phyloP scores from a whole-genome alignment of 176 grass and related monocot genomes.

The Hyparrhenia diplandra region DNA sequence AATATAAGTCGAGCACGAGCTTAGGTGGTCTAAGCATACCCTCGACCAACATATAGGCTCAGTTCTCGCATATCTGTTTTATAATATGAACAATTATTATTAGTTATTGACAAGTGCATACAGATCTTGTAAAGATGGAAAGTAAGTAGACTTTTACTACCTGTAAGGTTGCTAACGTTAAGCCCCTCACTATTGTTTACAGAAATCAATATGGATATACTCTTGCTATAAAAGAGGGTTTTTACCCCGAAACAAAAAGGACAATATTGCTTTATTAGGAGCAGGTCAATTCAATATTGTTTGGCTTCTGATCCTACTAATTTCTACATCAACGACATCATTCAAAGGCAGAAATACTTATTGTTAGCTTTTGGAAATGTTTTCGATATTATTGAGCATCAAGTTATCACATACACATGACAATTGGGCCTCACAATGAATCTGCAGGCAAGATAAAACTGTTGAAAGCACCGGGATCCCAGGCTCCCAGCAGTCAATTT shows the following conservation, averaged over 20 bases:
- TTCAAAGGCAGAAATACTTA: too few relatives aligned
- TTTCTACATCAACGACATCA: too few relatives aligned
- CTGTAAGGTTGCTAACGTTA: not conserved
- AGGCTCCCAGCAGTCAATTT: too few relatives aligned
- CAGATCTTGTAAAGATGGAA: not conserved
- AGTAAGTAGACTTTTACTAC: not conserved
- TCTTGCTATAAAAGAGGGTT: not conserved
- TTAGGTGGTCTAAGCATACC: too few relatives aligned
- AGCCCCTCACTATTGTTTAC: not conserved
- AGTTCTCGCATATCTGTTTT: not conserved
- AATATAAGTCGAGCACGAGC: not conserved
- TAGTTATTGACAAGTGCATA: not conserved
- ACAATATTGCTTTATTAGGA: not conserved
- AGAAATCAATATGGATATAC: not conserved
- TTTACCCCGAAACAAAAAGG: not conserved
- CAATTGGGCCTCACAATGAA: too few relatives aligned
- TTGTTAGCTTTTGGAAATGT: too few relatives aligned
- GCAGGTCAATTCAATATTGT: not conserved
- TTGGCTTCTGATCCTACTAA: not conserved
- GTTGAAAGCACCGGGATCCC: too few relatives aligned
- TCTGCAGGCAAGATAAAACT: too few relatives aligned
- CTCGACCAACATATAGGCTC: not conserved
- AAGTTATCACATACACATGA: too few relatives aligned
- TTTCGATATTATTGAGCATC: too few relatives aligned
- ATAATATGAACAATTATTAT: not conserved